Evolutionary conservation across 106 monocot genomes (phyloP), one percentile per base, ranked within the genome.

Genomic region (Allium sativum): DNA sequence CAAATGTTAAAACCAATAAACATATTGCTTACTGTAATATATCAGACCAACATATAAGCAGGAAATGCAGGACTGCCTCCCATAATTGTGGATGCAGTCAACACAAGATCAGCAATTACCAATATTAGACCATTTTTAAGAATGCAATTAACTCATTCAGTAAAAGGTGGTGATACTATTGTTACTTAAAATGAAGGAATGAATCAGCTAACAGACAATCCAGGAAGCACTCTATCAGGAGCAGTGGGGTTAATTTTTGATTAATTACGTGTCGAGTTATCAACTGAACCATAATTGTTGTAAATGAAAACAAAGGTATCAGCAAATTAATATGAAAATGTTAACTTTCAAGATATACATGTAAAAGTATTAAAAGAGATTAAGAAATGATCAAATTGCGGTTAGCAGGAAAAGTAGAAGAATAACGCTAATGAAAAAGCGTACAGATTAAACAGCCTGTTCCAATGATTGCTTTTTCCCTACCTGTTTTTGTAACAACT

Each of bases 391-490:
- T 87, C 68, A 76, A 78, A 77, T 82, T 80, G 59, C 88, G 87
- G 58, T 91, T 73, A 9, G 82, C 45, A 2, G 78, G 70, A 12
- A 91, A 83, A 8, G 84, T 56, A 8, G 79, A 75, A n/a, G 72
- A 20, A 74, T 85, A 85, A 51, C 46, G 82, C 18, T 73, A 73
- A 9, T 76, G 75, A 12, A 87, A 62, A 55, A 82, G n/a, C 14
- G 62, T 52, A 13, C 74, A 50, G 66, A 88, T 76, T 11, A 55
- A 62, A 98, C 88, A 17, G 95, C 86, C 13, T 70, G 87, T 75
- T 96, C 89, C 68, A 96, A 96, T 0, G 77, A 79, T 16, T 85
- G 84, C 76, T 96, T 96, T 78, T 87, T 96, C 21, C 77, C 90
- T 10, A 91, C 72, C 62, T 82, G 79, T 72, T 53, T 79, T 80